Conservation (phyloP, 495 filamentous ascomycete species). For the Saxophila tyrrhenica region DNA sequence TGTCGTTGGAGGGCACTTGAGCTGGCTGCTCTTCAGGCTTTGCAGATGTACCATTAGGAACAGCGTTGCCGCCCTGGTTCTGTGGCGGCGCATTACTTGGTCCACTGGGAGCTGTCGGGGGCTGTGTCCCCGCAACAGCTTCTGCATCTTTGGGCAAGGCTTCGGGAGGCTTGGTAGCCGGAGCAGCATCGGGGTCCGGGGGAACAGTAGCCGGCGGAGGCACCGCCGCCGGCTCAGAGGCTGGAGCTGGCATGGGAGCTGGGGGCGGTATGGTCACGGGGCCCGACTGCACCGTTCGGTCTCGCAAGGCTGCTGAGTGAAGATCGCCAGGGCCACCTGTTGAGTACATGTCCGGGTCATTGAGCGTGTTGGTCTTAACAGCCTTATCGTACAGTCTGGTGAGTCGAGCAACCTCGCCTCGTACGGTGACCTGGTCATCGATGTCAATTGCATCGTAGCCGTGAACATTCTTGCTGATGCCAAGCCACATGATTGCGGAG, state of each 20-base stretch:
- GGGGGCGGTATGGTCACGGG: not conserved
- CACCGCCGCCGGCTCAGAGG: no score
- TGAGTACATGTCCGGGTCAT: conserved; percentile 20
- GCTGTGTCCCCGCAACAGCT: no score
- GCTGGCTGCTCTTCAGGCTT: no score
- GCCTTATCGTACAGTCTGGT: conserved; percentile 21
- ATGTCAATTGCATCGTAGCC: conserved; percentile 23
- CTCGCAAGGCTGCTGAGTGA: conserved; percentile 7
- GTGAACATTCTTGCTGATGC: conserved; percentile 11
- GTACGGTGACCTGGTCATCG: conserved; percentile 16
- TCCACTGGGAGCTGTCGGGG: not conserved
- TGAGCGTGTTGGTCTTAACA: conserved; percentile 19
- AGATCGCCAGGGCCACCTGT: conserved; percentile 8
- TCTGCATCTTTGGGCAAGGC: not conserved
- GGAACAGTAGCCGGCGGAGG: no score
- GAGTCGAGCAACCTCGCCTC: conserved; percentile 21
- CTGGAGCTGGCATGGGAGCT: no score
- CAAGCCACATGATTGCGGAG: conserved; percentile 14
- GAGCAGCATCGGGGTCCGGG: not conserved
- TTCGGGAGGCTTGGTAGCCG: not conserved
- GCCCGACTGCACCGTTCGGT: conserved; percentile 4
- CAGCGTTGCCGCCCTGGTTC: not conserved
- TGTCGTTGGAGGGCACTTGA: not conserved
- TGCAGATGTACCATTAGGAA: no score
- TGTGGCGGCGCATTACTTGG: not conserved